phyloP scores from a whole-genome alignment of 352 stramenopile genomes.

The Pythium vanterpoolii region DNA sequence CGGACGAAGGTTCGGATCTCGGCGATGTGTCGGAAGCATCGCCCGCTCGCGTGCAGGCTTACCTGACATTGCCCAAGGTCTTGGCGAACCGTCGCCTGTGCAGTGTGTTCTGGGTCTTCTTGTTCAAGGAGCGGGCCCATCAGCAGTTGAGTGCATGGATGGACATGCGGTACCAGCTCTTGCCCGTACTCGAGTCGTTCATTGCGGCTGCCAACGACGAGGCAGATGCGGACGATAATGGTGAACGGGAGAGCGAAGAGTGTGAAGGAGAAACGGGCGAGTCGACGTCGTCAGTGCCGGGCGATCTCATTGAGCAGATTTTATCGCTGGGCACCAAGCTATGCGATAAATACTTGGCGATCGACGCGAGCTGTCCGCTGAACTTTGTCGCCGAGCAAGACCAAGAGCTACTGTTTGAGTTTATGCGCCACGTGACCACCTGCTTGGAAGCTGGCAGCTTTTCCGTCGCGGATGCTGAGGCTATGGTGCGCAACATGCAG shows the following conservation, averaged over 20 bases:
- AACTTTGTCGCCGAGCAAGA: slow-evolving; percentile 69
- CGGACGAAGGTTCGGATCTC: slow-evolving; percentile 15
- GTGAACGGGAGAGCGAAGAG: slow-evolving; percentile 25
- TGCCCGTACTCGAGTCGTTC: slow-evolving; percentile 62
- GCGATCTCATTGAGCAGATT: slow-evolving; percentile 72
- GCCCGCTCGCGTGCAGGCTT: slow-evolving; percentile 29
- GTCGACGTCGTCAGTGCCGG: slow-evolving; percentile 29
- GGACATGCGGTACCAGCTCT: slow-evolving; percentile 69
- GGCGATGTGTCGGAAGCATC: slow-evolving; percentile 8
- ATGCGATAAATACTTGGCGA: slow-evolving; percentile 57
- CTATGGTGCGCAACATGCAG: slow-evolving; percentile 50
- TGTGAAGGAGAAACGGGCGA: slow-evolving; percentile 1
- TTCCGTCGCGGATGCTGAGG: slow-evolving; percentile 58
- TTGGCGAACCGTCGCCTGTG: slow-evolving; percentile 73
- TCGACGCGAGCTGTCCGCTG: slow-evolving; percentile 51
- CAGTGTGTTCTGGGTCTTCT: slow-evolving; percentile 85
- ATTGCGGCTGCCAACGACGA: slow-evolving; percentile 40
- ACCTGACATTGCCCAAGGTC: slow-evolving; percentile 72
- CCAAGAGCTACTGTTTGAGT: slow-evolving; percentile 50
- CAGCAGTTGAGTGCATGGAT: slow-evolving; percentile 83
- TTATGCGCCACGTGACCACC: slow-evolving; percentile 50
- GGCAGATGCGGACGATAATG: slow-evolving; percentile 20
- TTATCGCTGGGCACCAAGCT: slow-evolving; percentile 48
- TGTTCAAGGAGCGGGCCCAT: slow-evolving; percentile 84
- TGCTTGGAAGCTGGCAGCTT: slow-evolving; percentile 67